These are phyloP conservation scores for Heritiera fomes DNA, from an alignment of 345 rosid species.

Conservation along the genomic window DNA sequence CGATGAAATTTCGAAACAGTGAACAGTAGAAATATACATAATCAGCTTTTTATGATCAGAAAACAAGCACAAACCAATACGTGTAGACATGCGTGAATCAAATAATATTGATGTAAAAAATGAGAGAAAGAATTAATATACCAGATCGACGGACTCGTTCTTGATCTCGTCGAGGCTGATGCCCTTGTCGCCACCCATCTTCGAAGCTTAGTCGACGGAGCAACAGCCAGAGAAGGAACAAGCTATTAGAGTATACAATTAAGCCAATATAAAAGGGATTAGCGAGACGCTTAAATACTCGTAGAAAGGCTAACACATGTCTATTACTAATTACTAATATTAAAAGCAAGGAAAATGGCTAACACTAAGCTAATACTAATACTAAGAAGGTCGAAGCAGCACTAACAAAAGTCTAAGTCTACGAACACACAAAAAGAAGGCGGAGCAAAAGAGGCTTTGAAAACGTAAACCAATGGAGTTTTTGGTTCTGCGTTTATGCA, in stretches of 20 bases:
- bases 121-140: slow-evolving; percentile 6
- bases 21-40: not conserved
- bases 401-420: not conserved
- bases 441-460: not conserved
- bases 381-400: not conserved
- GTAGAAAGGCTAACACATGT: not conserved
- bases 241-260: not conserved
- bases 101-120: not conserved
- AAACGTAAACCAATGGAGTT: not conserved
- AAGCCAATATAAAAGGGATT: not conserved
- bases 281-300: not conserved
- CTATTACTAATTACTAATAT: not conserved
- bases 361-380: too few species aligned
- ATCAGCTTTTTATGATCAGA: not conserved
- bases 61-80: not conserved
- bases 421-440: not conserved
- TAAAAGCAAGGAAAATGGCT: too few species aligned
- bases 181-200: slow-evolving; percentile 31
- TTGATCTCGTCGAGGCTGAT: slow-evolving; percentile 47
- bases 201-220: not conserved
- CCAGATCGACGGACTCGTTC: slow-evolving; percentile 54
- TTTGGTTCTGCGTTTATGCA: not conserved
- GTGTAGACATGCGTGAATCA: not conserved
- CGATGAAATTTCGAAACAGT: too few species aligned
- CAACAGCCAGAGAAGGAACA: not conserved